These are phyloP conservation scores for Calonectria fujianensis DNA, from an alignment of 2,329 filamentous ascomycete species.

Conservation along the genomic window DNA sequence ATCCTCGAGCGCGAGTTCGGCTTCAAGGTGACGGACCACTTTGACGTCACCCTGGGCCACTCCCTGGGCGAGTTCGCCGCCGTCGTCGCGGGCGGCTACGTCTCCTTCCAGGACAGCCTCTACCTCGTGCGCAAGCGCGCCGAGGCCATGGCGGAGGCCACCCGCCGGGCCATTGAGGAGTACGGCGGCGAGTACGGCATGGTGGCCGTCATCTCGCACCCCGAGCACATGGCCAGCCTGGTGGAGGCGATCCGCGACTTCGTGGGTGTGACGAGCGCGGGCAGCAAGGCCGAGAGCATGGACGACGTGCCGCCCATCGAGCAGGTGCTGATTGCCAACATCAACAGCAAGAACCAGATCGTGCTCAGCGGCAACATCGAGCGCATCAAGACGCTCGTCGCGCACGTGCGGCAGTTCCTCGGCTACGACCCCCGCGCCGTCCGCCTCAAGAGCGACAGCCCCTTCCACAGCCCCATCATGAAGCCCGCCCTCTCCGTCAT, in stretches of 20 bases:
- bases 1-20: conserved; percentile 90
- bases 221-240: conserved; percentile 81
- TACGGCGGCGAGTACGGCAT: conserved; percentile 92
- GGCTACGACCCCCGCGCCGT: conserved; percentile 94
- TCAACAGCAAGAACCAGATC: conserved; percentile 97
- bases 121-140: conserved; percentile 85
- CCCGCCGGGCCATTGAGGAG: conserved; percentile 76
- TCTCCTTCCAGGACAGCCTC: conserved; percentile 86
- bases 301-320: conserved; percentile 84
- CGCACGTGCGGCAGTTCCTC: conserved; percentile 90
- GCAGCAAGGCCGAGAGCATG: conserved; percentile 75
- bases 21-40: conserved; percentile 81
- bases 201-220: conserved; percentile 93
- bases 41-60: conserved; percentile 91
- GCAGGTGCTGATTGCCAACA: conserved; percentile 92
- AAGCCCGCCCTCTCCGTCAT: conserved; percentile 86
- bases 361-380: conserved; percentile 92
- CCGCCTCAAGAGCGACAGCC: conserved; percentile 88
- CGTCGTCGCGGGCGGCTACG: conserved; percentile 87
- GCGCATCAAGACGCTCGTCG: conserved; percentile 86
- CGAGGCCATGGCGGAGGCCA: conserved; percentile 88
- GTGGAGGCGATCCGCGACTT: conserved; percentile 87
- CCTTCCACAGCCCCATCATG: conserved; percentile 96
- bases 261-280: conserved; percentile 79
- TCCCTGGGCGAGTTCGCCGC: conserved; percentile 96